Percentiles rank a stretch among this genome's conserved stretches.
Conservation (phyloP, 2,329 filamentous ascomycete species). For the Colletotrichum sp. region DNA sequence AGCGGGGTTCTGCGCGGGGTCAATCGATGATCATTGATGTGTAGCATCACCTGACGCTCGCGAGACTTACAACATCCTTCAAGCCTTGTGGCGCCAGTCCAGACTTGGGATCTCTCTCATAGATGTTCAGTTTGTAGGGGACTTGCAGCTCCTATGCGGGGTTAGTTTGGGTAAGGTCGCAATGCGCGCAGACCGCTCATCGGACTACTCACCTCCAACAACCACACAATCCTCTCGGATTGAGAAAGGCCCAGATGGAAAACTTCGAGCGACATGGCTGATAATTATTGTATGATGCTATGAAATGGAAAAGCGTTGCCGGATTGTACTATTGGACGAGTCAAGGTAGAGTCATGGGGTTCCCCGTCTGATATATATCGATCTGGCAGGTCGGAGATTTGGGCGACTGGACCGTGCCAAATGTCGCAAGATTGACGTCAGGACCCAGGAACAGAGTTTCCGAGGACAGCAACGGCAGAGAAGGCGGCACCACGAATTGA, state of each 20-base stretch:
- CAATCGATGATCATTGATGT: not conserved
- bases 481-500: not conserved
- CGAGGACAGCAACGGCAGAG: not conserved
- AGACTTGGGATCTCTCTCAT: constrained; percentile 4
- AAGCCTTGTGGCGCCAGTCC: constrained; percentile 7
- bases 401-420: not conserved
- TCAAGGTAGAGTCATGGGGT: not conserved
- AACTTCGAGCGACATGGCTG: constrained; percentile 21
- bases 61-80: constrained; percentile 7
- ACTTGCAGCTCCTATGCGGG: constrained; percentile 13
- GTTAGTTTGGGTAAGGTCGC: not conserved
- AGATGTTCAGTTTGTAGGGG: constrained; percentile 16
- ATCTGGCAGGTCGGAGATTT: not conserved
- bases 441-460: not conserved
- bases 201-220: constrained; percentile 10
- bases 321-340: not conserved
- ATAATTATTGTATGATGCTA: not conserved
- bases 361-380: not conserved
- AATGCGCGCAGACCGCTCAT: not conserved
- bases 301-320: not conserved
- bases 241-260: constrained; percentile 23
- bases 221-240: constrained; percentile 23
- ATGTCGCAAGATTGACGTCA: constrained; percentile 14
- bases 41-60: not conserved
- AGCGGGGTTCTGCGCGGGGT: constrained; percentile 40